Percentiles rank a stretch among this genome's conserved stretches.
Evolutionary conservation across 768 basidiomycete species (phyloP).

Genomic region (Artomyces pyxidatus): DNA sequence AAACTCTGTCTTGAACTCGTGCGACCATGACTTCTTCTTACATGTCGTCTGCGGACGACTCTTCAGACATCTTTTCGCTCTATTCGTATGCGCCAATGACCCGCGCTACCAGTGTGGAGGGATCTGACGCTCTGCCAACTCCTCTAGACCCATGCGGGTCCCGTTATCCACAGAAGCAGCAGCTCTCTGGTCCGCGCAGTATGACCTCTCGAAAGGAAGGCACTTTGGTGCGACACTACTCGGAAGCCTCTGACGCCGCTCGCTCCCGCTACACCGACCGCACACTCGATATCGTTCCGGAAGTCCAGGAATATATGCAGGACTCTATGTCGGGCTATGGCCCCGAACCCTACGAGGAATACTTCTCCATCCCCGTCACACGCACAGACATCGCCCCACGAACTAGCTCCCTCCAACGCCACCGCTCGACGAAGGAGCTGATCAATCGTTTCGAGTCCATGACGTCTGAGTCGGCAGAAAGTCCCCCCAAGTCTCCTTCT

Average conservation of each 20-base stretch:
- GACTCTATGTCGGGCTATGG: slow-evolving; percentile 11
- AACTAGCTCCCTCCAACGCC: slow-evolving; percentile 4
- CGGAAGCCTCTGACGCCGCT: slow-evolving; percentile 1
- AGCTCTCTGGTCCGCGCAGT: slow-evolving; percentile 5
- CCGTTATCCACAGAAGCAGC: not conserved
- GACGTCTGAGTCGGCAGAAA: slow-evolving; percentile 5
- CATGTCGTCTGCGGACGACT: slow-evolving; percentile 8
- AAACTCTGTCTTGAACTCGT: too few species aligned
- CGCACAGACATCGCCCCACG: not conserved
- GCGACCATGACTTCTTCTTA: not conserved
- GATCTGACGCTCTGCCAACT: slow-evolving; percentile 4
- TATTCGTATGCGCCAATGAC: slow-evolving; percentile 9
- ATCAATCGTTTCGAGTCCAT: slow-evolving; percentile 48
- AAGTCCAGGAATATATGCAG: slow-evolving; percentile 10
- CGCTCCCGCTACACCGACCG: slow-evolving; percentile 4
- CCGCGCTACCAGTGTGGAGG: not conserved
- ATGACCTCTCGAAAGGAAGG: slow-evolving; percentile 1
- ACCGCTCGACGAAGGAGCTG: slow-evolving; percentile 38
- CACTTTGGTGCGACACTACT: slow-evolving; percentile 4
- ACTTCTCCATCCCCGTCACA: slow-evolving; percentile 11
- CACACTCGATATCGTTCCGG: slow-evolving; percentile 2
- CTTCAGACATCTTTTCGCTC: slow-evolving; percentile 14
- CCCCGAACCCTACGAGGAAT: slow-evolving; percentile 13
- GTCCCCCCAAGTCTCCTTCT: not conserved
- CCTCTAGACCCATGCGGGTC: slow-evolving; percentile 4